Evolutionary conservation across 1,284 basidiomycete genomes (phyloP).

Genomic region (Trametes pubescens): DNA sequence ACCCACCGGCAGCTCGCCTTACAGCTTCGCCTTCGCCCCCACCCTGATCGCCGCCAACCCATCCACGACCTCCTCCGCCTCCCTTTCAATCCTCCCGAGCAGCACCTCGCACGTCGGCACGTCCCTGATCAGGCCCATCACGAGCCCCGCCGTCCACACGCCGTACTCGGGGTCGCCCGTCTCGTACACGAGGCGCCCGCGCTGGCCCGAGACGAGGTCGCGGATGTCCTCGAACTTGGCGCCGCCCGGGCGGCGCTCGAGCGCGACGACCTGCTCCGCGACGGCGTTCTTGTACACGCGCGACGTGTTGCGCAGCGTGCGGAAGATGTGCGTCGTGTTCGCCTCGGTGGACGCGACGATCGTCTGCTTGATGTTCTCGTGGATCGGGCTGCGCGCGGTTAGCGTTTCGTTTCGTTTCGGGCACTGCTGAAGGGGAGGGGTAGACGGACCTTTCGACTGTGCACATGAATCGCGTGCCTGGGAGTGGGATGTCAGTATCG

Average conservation of each 20-base stretch:
- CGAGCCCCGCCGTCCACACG: constrained; percentile 87
- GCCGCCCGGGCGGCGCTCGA: constrained; percentile 84
- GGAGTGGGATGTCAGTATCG: constrained; percentile 9
- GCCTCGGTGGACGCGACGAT: constrained; percentile 86
- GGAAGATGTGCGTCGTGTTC: constrained; percentile 91
- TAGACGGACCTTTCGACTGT: constrained; percentile 75
- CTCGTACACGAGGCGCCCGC: constrained; percentile 86
- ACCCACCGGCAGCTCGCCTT: background rate
- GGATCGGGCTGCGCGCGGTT: constrained; percentile 72
- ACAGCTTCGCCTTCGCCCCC: constrained; percentile 49
- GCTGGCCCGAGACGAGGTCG: constrained; percentile 83
- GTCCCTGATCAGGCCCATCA: constrained; percentile 86
- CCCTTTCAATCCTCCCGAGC: constrained; percentile 74
- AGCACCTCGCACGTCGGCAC: constrained; percentile 87
- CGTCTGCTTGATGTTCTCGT: constrained; percentile 90
- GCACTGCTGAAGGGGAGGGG: too few species aligned
- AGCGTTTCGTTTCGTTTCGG: too few species aligned
- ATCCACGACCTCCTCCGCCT: constrained; percentile 79
- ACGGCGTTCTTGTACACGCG: constrained; percentile 91
- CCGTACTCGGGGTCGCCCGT: constrained; percentile 88
- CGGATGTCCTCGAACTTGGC: constrained; percentile 90
- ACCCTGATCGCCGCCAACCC: constrained; percentile 51
- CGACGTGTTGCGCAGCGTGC: constrained; percentile 86
- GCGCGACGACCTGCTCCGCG: constrained; percentile 80
- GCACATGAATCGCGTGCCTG: constrained; percentile 89